Base-by-base conservation (phyloP, 352 stramenopile species). In the Thraustochytrium sp. region DNA sequence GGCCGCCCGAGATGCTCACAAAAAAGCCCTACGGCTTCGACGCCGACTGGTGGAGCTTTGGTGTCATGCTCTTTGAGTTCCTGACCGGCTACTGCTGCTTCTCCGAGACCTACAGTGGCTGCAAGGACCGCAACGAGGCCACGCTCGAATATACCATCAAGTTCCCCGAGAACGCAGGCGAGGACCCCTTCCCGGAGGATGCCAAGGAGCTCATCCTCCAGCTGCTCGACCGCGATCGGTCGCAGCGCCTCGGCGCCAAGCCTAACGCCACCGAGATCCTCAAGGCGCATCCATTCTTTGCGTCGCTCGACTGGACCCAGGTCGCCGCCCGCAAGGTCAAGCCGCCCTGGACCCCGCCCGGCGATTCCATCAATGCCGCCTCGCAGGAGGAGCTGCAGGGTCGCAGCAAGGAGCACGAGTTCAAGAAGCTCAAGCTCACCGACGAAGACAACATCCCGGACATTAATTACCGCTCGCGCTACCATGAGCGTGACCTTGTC, bases 11-110 rank as follows among this genome's bases (percentile, higher is more conserved):
- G 89, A 98, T 99, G 95, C 86, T 98, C 44, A 85, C 92, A 38
- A 89, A 94, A 63, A 94, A 95, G 86, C 87, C 90, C 26, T 99
- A 99, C 87, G 92, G 92, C 85, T 90, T 98, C 49, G 88, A 90
- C 8, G 95, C 98, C 18, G 96, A 99, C 89, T 99, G 95, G 95
- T 99, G 97, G 90, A 98, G 93, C 85, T 98, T 97, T 87, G 96
- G 96, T 13, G 98, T 95, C 85, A 92, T 97, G 76, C 87, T 99
- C 34, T 97, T 97, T 85, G 96, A 98, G 88, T 96, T 99, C 82
- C 91, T 99, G 54, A 96, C 93, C 51, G 96, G 96, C 46, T 93
- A 94, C 65, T 98, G 95, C 84, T 95, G 95, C 36, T 99, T 99
- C 86, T 98, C 95, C 26, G 96, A 97, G 56, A 92, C 91, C 76